These are phyloP conservation scores for Colletotrichum agaves DNA, from an alignment of 2,329 filamentous ascomycete genomes.

Conservation along the genomic window DNA sequence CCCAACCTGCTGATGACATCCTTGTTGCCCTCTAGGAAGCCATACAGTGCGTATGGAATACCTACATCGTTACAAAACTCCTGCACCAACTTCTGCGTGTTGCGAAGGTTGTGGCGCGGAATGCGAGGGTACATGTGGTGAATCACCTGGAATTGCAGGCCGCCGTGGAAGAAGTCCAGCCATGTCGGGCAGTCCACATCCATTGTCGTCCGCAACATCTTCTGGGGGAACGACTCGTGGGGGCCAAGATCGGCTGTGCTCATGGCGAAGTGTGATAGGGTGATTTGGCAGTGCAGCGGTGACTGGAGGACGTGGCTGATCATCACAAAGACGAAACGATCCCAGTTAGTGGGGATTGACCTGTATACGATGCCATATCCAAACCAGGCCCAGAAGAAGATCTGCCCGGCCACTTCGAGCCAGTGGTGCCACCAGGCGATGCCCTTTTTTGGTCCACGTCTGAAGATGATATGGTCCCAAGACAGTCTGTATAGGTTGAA, in stretches of 20 bases:
- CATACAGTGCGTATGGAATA: slow-evolving; percentile 87
- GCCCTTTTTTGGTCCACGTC: slow-evolving; percentile 78
- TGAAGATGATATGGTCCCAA: slow-evolving; percentile 79
- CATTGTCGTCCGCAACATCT: slow-evolving; percentile 94
- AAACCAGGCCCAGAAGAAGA: slow-evolving; percentile 89
- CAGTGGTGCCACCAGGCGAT: slow-evolving; percentile 85
- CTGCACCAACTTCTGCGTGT: slow-evolving; percentile 78
- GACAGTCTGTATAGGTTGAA: slow-evolving; percentile 89
- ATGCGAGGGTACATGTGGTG: slow-evolving; percentile 88
- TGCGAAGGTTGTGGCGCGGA: slow-evolving; percentile 84
- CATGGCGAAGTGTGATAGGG: slow-evolving; percentile 93
- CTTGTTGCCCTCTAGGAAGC: slow-evolving; percentile 85
- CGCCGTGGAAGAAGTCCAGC: slow-evolving; percentile 91
- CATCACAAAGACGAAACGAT: slow-evolving; percentile 79
- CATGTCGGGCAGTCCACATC: slow-evolving; percentile 88
- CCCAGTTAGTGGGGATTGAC: slow-evolving; percentile 74
- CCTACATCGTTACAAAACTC: slow-evolving; percentile 85
- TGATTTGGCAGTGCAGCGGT: slow-evolving; percentile 89
- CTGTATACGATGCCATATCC: slow-evolving; percentile 84
- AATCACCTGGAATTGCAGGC: slow-evolving; percentile 88
- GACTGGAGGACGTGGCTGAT: slow-evolving; percentile 84
- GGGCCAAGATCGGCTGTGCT: slow-evolving; percentile 87
- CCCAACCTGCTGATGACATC: slow-evolving; percentile 80
- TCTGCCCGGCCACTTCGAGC: slow-evolving; percentile 79
- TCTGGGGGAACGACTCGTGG: slow-evolving; percentile 87